A percentile compares a stretch with the other conserved stretches of the same genome.
Evolutionary conservation across 495 filamentous ascomycete genomes (phyloP).

Genomic region (Xylaria sp.): DNA sequence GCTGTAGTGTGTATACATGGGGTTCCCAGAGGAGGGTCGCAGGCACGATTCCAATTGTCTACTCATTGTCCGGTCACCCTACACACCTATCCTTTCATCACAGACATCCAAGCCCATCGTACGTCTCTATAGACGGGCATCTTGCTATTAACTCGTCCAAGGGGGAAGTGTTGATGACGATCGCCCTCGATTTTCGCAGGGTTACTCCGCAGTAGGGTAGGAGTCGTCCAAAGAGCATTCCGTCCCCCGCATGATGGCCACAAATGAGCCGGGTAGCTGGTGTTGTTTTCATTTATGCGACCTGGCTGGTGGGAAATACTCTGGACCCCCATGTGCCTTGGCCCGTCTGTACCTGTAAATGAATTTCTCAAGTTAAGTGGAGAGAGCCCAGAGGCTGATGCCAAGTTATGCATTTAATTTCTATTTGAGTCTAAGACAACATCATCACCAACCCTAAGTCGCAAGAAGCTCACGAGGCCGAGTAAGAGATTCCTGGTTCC

Average conservation of each 20-base stretch:
- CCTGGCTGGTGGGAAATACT: constrained; percentile 25
- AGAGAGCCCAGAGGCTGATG: constrained; percentile 21
- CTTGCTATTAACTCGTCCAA: not conserved
- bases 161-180: not conserved
- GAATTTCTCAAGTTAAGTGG: not conserved
- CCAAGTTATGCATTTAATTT: constrained; percentile 23
- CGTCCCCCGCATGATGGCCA: not conserved
- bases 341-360: not conserved
- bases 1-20: not conserved
- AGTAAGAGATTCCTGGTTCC: not conserved
- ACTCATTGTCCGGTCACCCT: not conserved
- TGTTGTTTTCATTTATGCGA: constrained; percentile 19
- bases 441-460: not conserved
- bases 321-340: not conserved
- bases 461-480: not conserved
- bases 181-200: constrained; percentile 12
- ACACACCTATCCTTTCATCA: not conserved
- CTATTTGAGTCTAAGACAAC: constrained; percentile 16
- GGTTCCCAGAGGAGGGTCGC: not conserved
- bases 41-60: not conserved
- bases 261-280: constrained; percentile 19
- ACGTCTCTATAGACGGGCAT: not conserved
- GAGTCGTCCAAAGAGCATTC: not conserved
- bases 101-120: not conserved
- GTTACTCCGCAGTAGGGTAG: constrained; percentile 28